A percentile compares a stretch with the other conserved stretches of the same genome.
Evolutionary conservation across 306 rosid species (phyloP).

Genomic region (Coriaria nepalensis): DNA sequence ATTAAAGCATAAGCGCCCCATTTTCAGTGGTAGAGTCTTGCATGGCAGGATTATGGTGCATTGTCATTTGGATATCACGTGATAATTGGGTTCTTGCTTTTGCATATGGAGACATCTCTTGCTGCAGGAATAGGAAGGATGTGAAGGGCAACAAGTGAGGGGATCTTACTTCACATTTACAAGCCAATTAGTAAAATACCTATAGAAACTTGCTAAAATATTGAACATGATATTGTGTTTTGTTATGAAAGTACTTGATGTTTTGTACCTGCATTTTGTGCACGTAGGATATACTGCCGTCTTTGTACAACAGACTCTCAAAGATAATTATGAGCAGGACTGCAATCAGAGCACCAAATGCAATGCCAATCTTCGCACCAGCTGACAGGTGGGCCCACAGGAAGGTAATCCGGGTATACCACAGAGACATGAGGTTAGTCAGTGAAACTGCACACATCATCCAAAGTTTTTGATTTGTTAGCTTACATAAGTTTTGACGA

Average conservation of each 20-base stretch:
- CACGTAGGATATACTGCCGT: conserved; percentile 66
- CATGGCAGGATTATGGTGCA: conserved; percentile 51
- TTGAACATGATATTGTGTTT: no score
- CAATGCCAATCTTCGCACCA: conserved; percentile 70
- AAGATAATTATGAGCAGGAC: conserved; percentile 38
- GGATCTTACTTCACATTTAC: no score
- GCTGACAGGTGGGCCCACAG: conserved; percentile 60
- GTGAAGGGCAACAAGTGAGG: background rate
- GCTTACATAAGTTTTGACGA: no score
- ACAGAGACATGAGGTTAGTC: conserved; percentile 77
- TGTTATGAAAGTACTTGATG: no score
- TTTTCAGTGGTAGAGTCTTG: conserved; percentile 67
- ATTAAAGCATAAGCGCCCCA: conserved; percentile 73
- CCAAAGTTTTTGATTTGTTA: no score
- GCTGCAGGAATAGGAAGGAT: conserved; percentile 30
- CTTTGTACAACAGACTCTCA: conserved; percentile 82
- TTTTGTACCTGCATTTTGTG: conserved; percentile 57
- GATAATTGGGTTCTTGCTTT: conserved; percentile 73
- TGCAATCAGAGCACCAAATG: conserved; percentile 34
- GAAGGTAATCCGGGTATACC: conserved; percentile 83
- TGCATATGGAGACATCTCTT: conserved; percentile 91
- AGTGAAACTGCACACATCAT: conserved; percentile 66
- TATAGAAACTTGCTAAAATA: no score
- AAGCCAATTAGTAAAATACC: no score
- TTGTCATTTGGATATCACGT: conserved; percentile 75